Base-by-base conservation (phyloP, 2,329 filamentous ascomycete genomes). In the Blastomyces silverae region DNA sequence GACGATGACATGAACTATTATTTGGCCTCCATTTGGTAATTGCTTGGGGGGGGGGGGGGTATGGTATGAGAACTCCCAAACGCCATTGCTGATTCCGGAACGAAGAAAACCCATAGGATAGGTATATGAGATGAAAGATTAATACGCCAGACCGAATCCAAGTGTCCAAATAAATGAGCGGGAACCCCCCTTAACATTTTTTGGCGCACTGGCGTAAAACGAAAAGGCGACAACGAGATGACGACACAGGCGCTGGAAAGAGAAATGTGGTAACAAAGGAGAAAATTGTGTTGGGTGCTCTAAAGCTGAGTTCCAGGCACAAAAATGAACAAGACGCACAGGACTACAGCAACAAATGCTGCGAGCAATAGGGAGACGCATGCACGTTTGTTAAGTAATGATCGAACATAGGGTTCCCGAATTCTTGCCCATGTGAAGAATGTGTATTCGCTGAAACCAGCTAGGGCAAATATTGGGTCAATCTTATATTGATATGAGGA, bases 401-500 rank as follows among this genome's bases (percentile, higher is more conserved):
- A 90, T 69, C 91, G 89, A 64, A 99, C 89, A 74, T 94, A 99
- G 0, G 92, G 90, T 77, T 99, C 94, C 64, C 90, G 87, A 68
- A 97, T 91, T 52, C 86, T 85, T 31, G 90, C 89, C 80, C 95
- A 97, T 77, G 88, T 90, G 82, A 97, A 92, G 61, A 96, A 92
- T 0, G 93, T 97, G 79, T 97, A 97, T 80, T 99, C 95, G 80
- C 92, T 97, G 76, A 88, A 89, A 46, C 93, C 92, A n/a, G 90
- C 76, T 25, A 97, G 83, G 4, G 92, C 94, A 76, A 97, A 86
- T 67, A 96, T 81, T 0, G 95, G 93, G 72, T 99, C 94, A 62
- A 99, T 86, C 69, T 91, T 92, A 79, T 97, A 99, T 76, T 97
- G 93, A 73, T 97, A 96, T 2, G 92, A 94, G 37, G 89, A 85